Base-by-base conservation (phyloP, 2,329 filamentous ascomycete species). In the Drechmeria coniospora region DNA sequence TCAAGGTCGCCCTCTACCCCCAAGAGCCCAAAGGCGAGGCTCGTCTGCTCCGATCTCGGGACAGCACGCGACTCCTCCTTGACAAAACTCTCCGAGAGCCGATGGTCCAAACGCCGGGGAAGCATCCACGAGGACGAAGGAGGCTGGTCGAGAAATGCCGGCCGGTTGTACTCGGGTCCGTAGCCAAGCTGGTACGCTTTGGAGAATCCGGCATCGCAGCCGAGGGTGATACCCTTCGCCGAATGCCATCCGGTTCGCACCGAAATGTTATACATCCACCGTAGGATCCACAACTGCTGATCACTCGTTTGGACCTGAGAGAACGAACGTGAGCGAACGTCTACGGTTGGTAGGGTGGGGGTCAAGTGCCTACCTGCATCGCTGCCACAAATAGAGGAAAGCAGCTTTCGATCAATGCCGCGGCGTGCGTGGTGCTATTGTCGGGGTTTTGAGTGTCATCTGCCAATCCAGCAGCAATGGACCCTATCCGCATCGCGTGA, bases 351-450 rank as follows among this genome's bases (percentile, higher is more conserved):
- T 17, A 14, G 22, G 10, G 10, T 11, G 17, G 12, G 10, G 2
- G 3, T 2, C 4, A 9, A 8, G 21, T 16, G 23, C 40, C 50
- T 40, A 75, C 71, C 59, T 76, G 71, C 8, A 95, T 71, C 4
- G 71, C 87, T 2, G 84, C 79, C 35, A 94, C 83, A 54, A 95
- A 94, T 2, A 93, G 59, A 4, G 77, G 74, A 43, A 94, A 79
- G 4, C 74, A 74, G 40, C 74, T 72, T 51, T 95, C 87, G 32
- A 83, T 83, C 14, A 93, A 65, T 0, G 80, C 81, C 0, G 79
- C 79, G 5, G 79, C 84, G 15, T 92, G 65, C 17, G 75, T 65
- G 1, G 84, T 86, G 38, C 75, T 86, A 2, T 93, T 67, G 19
- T 72, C 67, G 2, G 56, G 47, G 15, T 64, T 54, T 8, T 56